Conservation (phyloP, 2,329 filamentous ascomycete genomes). For the Colletotrichum phormii region DNA sequence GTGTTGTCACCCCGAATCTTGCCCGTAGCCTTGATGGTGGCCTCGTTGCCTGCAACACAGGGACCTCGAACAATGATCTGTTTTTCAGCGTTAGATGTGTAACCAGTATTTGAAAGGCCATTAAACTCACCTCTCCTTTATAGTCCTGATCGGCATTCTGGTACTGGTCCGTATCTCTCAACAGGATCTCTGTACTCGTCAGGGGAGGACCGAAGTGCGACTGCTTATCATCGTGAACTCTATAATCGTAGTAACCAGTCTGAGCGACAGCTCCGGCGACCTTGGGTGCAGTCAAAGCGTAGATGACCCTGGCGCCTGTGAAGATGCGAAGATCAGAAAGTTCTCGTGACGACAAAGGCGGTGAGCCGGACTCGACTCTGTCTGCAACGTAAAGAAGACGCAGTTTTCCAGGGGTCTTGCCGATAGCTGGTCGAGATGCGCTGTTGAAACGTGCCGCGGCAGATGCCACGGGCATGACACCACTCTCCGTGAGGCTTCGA, state of each 20-base stretch:
- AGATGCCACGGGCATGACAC: constrained; percentile 77
- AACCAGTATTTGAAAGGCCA: not conserved
- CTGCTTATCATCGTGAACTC: constrained; percentile 59
- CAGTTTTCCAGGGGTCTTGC: constrained; percentile 76
- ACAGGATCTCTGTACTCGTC: constrained; percentile 81
- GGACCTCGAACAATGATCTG: constrained; percentile 80
- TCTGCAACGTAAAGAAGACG: constrained; percentile 86
- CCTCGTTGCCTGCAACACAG: constrained; percentile 76
- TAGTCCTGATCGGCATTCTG: constrained; percentile 73
- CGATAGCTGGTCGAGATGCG: constrained; percentile 69
- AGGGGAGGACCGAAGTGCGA: constrained; percentile 86
- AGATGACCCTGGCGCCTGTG: constrained; percentile 82
- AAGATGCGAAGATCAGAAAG: constrained; percentile 87
- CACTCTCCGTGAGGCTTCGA: constrained; percentile 74
- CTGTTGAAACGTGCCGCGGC: constrained; percentile 59
- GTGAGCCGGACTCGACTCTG: constrained; percentile 70
- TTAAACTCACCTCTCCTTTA: constrained; percentile 70
- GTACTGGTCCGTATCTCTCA: constrained; percentile 71
- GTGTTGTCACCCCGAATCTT: constrained; percentile 80
- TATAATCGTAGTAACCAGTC: constrained; percentile 89
- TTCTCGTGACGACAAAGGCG: constrained; percentile 74
- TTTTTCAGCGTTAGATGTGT: constrained; percentile 24
- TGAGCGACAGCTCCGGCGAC: constrained; percentile 94
- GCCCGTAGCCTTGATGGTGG: constrained; percentile 71
- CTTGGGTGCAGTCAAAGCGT: constrained; percentile 82